Conservation (phyloP, 2,329 filamentous ascomycete genomes). For the Hortaea sp. region DNA sequence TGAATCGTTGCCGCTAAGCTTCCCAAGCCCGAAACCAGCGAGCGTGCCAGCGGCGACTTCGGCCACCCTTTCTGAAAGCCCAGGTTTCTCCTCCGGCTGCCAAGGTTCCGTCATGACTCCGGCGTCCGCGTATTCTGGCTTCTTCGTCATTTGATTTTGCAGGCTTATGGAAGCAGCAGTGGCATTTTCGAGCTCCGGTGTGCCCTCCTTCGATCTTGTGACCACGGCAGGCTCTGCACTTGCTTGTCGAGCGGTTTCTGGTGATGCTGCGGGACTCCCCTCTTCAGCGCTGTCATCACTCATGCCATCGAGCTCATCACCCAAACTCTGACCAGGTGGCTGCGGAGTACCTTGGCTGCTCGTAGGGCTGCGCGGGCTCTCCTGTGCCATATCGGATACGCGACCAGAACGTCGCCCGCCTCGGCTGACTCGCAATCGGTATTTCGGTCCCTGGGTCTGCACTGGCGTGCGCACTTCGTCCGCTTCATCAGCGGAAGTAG, state of each 20-base stretch:
- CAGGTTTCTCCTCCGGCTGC: constrained; percentile 27
- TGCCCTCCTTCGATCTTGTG: not conserved
- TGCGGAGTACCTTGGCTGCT: constrained; percentile 31
- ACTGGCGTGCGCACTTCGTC: constrained; percentile 53
- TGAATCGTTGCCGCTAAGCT: not conserved
- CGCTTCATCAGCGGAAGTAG: constrained; percentile 69
- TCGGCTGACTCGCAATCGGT: constrained; percentile 53
- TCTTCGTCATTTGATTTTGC: constrained; percentile 3
- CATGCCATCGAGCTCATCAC: constrained; percentile 79
- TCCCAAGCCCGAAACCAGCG: constrained; percentile 24
- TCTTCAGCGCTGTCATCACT: constrained; percentile 55
- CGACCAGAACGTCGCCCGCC: constrained; percentile 36
- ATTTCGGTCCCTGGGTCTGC: constrained; percentile 54
- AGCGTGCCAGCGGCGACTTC: constrained; percentile 25
- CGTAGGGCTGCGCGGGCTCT: constrained; percentile 17
- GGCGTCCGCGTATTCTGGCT: constrained; percentile 38
- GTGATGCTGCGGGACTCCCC: constrained; percentile 8
- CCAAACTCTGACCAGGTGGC: constrained; percentile 63
- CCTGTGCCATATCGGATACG: constrained; percentile 30
- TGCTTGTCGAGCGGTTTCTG: constrained; percentile 12
- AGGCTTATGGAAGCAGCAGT: constrained; percentile 5
- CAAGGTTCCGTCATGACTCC: constrained; percentile 54
- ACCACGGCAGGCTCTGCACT: constrained; percentile 30
- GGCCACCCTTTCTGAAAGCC: constrained; percentile 14
- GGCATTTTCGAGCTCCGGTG: constrained; percentile 7